Conservation (phyloP, 306 rosid genomes). For the Medicago ruthenica region DNA sequence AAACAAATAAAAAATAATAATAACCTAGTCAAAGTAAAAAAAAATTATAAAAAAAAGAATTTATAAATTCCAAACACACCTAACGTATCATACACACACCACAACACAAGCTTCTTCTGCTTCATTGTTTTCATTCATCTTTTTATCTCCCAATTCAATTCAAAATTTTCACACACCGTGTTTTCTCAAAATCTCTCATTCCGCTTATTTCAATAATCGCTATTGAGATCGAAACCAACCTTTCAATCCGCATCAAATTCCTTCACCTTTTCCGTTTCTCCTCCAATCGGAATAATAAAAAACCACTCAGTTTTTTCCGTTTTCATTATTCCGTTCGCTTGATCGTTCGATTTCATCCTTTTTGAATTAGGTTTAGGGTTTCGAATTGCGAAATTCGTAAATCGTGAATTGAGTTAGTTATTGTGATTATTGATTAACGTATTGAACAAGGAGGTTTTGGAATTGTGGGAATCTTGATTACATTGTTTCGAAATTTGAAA, state of each 20-base stretch:
- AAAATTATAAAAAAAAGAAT: too few relatives aligned
- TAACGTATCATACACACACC: conserved; percentile 28
- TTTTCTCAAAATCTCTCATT: conserved; percentile 21
- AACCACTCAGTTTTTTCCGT: neutral
- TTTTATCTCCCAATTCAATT: conserved; percentile 41
- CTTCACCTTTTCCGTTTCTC: neutral
- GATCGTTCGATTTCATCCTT: conserved; percentile 38
- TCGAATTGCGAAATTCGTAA: neutral
- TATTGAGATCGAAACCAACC: conserved; percentile 24
- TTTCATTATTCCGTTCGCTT: neutral
- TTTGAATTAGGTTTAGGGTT: neutral
- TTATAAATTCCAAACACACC: neutral
- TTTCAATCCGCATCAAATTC: conserved; percentile 1
- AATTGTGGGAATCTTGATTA: conserved; percentile 34
- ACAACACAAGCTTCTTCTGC: conserved; percentile 35
- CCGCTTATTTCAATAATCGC: neutral
- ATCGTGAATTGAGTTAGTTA: neutral
- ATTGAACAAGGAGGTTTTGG: conserved; percentile 23
- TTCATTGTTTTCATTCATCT: conserved; percentile 8
- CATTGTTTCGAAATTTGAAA: conserved; percentile 43
- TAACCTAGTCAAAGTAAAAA: neutral
- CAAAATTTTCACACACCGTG: conserved; percentile 11
- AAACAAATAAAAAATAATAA: neutral
- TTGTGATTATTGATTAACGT: neutral
- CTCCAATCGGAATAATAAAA: neutral